Evolutionary conservation across 495 filamentous ascomycete genomes (phyloP), one percentile per base, ranked within the genome.

Genomic region (Clavariopsis aquatica): DNA sequence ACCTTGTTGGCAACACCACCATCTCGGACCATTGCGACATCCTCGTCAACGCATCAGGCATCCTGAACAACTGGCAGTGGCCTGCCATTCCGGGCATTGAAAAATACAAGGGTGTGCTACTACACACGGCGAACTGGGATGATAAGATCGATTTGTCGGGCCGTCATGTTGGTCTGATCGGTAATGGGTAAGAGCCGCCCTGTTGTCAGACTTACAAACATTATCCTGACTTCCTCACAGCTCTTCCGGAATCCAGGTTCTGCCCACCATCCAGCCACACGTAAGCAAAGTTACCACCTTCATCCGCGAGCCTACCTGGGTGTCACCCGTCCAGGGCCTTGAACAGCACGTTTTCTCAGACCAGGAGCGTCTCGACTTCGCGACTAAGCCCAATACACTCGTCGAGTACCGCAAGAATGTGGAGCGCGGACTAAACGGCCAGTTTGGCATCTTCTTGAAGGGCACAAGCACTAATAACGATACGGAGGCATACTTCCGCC

Each of bases 401-500:
- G 41, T 47, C 51, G 60, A 67, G 27, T 70, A 72, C 63, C 58
- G 70, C 15, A 62, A 67, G 43, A 59, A 59, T 24, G 49, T 70
- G 22, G 70, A 72, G 27, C 54, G 63, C 6, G 78, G 78, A 15
- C 68, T 82, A 6, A 82, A 82, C 72, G 76, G 71, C 45, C 71
- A 71, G 27, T 81, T 82, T 69, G 75, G 78, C 12, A 71, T 82
- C 23, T 81, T 81, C 62, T 63, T 82, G 22, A 70, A 75, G 24
- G 69, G 72, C 43, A 68, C 72, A 52, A 75, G 72, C 23, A 62
- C 78, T 17, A 76, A 81, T 56, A 63, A 71, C 65, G 75, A 74
- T 8, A 73, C 73, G 19, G 61, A 70, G 19, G 41, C 51, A 6
- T 71, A 72, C 59, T 65, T 76, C 46, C 27, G 59, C 1, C 36